Evolutionary conservation across 768 basidiomycete species (phyloP).

Genomic region (Rhodosporidiobolus odoratus): DNA sequence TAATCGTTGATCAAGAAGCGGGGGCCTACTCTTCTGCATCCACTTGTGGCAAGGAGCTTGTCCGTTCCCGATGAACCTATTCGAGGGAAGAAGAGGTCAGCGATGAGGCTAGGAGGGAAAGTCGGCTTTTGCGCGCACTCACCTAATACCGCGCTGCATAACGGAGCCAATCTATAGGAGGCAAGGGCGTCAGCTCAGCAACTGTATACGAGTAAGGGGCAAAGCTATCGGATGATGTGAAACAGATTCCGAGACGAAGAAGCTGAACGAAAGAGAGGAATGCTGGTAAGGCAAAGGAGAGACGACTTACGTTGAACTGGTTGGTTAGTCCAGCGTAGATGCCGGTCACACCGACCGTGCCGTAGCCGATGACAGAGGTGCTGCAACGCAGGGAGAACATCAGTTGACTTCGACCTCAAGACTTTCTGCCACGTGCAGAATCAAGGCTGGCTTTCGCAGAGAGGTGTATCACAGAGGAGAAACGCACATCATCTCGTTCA

Average conservation of each 20-base stretch:
- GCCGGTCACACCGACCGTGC: constrained; percentile 61
- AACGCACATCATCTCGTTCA: constrained; percentile 46
- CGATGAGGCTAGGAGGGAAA: constrained; percentile 44
- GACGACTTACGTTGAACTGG: constrained; percentile 51
- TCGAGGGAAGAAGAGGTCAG: constrained; percentile 49
- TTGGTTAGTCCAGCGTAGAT: constrained; percentile 66
- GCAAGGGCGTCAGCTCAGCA: too few relatives aligned
- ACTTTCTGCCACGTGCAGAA: too few relatives aligned
- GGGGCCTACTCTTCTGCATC: constrained; percentile 16
- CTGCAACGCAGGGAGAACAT: neutral
- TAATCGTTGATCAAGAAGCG: too few relatives aligned
- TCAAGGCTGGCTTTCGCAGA: too few relatives aligned
- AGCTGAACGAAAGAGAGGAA: too few relatives aligned
- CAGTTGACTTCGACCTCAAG: too few relatives aligned
- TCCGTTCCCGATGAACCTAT: constrained; percentile 60
- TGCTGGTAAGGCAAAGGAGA: too few relatives aligned
- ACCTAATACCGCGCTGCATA: constrained; percentile 58
- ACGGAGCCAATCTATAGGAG: constrained; percentile 55
- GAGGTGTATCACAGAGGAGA: too few relatives aligned
- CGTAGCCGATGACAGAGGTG: constrained; percentile 41
- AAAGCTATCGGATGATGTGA: too few relatives aligned
- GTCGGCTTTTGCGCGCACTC: neutral
- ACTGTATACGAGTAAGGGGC: too few relatives aligned
- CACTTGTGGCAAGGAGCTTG: constrained; percentile 47
- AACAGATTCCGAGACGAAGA: too few relatives aligned